Evolutionary conservation across 352 stramenopile genomes (phyloP).

Genomic region (Phytophthora pistaciae): DNA sequence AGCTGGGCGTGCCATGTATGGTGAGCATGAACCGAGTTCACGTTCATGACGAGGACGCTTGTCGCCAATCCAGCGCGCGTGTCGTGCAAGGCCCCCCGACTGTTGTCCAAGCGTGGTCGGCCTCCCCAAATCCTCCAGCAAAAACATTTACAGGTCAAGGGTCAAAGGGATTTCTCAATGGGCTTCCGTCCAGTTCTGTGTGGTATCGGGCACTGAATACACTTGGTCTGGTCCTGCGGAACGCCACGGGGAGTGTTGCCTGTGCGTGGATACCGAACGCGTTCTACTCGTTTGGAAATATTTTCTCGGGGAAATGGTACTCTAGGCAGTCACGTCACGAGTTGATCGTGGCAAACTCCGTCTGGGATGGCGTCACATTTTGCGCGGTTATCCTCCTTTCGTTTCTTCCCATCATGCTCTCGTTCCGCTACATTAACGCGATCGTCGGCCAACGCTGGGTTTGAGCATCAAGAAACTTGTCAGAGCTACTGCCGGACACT

Average conservation of each 20-base stretch:
- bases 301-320: conserved; percentile 21
- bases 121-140: not conserved
- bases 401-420: conserved; percentile 12
- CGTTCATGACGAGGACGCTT: not conserved
- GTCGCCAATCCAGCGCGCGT: not conserved
- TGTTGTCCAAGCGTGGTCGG: not conserved
- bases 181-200: not conserved
- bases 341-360: conserved; percentile 15
- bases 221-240: conserved; percentile 5
- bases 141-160: not conserved
- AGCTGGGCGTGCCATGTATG: not conserved
- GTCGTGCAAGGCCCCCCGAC: not conserved
- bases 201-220: conserved; percentile 2
- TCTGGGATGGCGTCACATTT: conserved; percentile 10
- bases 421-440: not conserved
- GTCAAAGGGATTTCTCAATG: not conserved
- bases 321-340: conserved; percentile 12
- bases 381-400: conserved; percentile 4
- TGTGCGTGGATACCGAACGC: conserved; percentile 17
- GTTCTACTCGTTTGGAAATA: conserved; percentile 14
- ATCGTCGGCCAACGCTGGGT: not conserved
- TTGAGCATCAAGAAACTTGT: conserved; percentile 9
- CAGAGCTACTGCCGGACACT: not conserved
- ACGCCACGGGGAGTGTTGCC: conserved; percentile 10
- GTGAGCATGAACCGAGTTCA: not conserved